A percentile compares a stretch with the other conserved stretches of the same genome.
These are phyloP conservation scores for Mycena rosella DNA, from an alignment of 768 basidiomycete species.

Conservation along the genomic window DNA sequence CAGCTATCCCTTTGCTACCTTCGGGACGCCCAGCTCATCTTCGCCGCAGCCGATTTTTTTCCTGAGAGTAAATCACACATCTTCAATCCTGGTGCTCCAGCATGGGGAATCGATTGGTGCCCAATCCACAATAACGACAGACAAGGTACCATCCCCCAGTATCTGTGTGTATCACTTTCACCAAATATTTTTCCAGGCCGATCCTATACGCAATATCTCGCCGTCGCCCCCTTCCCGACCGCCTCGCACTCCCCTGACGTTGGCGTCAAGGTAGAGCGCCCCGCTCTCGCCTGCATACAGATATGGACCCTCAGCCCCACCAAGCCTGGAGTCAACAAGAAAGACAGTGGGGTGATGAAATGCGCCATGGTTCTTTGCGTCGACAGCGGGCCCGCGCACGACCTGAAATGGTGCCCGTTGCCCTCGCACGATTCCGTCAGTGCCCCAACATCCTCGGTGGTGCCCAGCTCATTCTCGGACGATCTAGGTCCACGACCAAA, in stretches of 20 bases:
- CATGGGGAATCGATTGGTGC: conserved; percentile 96
- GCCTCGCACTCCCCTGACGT: conserved; percentile 73
- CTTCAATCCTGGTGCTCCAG: conserved; percentile 89
- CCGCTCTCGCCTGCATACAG: conserved; percentile 80
- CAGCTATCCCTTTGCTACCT: background rate
- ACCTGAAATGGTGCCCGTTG: conserved; percentile 94
- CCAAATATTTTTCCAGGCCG: conserved; percentile 54
- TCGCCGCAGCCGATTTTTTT: conserved; percentile 66
- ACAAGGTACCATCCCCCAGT: conserved; percentile 54
- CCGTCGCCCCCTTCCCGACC: conserved; percentile 81
- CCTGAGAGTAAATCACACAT: conserved; percentile 73
- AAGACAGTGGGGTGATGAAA: conserved; percentile 62
- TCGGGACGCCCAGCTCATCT: background rate
- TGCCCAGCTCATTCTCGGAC: conserved; percentile 4
- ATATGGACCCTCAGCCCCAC: conserved; percentile 76
- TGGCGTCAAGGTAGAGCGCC: conserved; percentile 68
- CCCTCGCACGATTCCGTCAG: conserved; percentile 77
- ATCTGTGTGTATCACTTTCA: background rate
- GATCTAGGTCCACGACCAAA: conserved; percentile 30
- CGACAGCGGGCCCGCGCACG: conserved; percentile 83
- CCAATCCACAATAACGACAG: conserved; percentile 77
- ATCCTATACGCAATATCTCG: conserved; percentile 81
- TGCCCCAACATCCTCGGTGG: background rate
- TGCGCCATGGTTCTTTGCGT: conserved; percentile 92
- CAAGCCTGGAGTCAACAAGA: conserved; percentile 21